Evolutionary conservation across 495 filamentous ascomycete species (phyloP), one percentile per base, ranked within the genome.

Genomic region (Peziza echinospora): DNA sequence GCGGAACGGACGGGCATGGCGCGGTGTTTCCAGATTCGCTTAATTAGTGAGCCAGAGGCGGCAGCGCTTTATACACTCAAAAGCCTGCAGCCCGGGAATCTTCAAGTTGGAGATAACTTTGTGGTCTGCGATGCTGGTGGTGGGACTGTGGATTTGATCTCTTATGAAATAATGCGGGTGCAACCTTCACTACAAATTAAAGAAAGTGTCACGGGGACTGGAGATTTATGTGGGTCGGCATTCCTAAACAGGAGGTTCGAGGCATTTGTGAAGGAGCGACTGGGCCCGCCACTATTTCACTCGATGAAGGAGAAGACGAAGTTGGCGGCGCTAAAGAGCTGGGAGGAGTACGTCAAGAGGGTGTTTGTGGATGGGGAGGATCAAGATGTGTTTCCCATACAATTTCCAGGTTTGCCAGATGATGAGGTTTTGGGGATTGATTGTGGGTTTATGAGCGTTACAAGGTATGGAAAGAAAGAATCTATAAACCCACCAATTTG

Each of bases 201-300:
- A 34, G 70, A 72, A 48, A 63, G 64, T 11, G 64, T 67, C 4
- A 58, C 60, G 3, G 69, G 69, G 3, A 78, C 68, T 0, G 80
- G 76, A 3, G 68, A 68, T 0, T 62, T 80, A 1, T 82, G 79
- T 50, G 80, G 78, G 0, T 73, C 74, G 42, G 72, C 77, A 1
- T 82, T 78, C 43, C 62, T 84, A n/a, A 80, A 84, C 56, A 71
- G 77, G 30, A 59, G 70, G 3, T 84, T 82, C 54, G 74, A 78
- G 49, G 69, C 78, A 49, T 74, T 77, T 43, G 65, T 82, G n/a
- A 71, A 61, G 57, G 70, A 53, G 58, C 68, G 64, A 48, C 70
- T 71, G 39, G 79, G 65, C 8, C 65, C 65, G 21, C 64, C 65
- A 0, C 64, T 65, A 43, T 74, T 81, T 50, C 71, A 76, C 43